Percentiles rank a stretch among this genome's conserved stretches.
These are phyloP conservation scores for Sanguinoderma infundibulare DNA, from an alignment of 1,284 basidiomycete genomes.

Conservation along the genomic window DNA sequence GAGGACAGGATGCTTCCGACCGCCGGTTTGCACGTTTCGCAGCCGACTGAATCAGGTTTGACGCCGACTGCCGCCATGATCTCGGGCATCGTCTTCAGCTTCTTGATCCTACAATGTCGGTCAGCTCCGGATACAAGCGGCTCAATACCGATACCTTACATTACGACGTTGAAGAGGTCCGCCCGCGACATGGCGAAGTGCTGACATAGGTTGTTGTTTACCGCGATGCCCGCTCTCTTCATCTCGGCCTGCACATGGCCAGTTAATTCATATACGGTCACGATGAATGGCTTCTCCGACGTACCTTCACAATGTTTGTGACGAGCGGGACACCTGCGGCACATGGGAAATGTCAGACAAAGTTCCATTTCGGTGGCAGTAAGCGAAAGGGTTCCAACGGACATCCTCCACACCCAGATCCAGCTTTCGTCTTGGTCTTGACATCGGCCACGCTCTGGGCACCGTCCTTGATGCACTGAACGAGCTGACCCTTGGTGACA, in stretches of 20 bases:
- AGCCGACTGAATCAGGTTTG: constrained; percentile 60
- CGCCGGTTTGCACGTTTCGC: constrained; percentile 77
- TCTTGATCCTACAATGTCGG: constrained; percentile 51
- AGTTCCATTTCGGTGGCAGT: constrained; percentile 43
- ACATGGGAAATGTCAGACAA: constrained; percentile 3
- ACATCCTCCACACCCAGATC: constrained; percentile 79
- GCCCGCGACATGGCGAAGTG: constrained; percentile 74
- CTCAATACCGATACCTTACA: constrained; percentile 34
- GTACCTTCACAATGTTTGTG: constrained; percentile 51
- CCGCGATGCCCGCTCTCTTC: constrained; percentile 66
- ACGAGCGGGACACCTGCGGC: constrained; percentile 47
- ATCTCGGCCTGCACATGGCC: constrained; percentile 51
- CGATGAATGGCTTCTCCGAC: not conserved
- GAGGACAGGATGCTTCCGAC: constrained; percentile 73
- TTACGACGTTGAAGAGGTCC: constrained; percentile 74
- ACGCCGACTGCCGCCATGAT: constrained; percentile 60
- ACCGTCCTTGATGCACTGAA: constrained; percentile 57
- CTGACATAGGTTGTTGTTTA: constrained; percentile 68
- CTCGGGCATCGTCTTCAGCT: constrained; percentile 59
- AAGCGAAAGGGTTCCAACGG: constrained; percentile 54
- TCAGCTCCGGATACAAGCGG: not conserved
- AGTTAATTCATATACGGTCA: not conserved
- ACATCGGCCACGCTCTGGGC: constrained; percentile 57
- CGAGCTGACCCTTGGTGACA: constrained; percentile 66
- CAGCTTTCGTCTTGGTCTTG: constrained; percentile 73